Evolutionary conservation across 192 early-diverging fungal species (phyloP).

Genomic region (Coemansia sp.): DNA sequence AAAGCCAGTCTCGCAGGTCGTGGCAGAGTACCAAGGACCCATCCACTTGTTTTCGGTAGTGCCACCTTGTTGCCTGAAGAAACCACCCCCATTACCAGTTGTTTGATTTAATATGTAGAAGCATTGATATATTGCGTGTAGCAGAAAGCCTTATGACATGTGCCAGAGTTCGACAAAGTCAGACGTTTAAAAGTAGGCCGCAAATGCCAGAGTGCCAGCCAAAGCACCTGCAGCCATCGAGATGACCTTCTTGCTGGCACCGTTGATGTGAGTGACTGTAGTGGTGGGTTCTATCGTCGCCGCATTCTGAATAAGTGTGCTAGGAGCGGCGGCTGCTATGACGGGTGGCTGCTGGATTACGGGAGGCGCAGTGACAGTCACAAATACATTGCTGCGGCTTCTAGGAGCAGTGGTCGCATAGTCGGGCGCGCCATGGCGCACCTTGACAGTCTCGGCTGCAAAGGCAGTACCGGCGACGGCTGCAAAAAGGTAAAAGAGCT

Average conservation of each 20-base stretch:
- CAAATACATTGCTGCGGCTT: slow-evolving; percentile 28
- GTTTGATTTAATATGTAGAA: too few relatives aligned
- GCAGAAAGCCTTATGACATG: not conserved
- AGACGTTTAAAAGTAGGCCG: slow-evolving; percentile 36
- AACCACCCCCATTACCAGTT: not conserved
- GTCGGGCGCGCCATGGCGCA: slow-evolving; percentile 10
- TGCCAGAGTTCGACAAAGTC: not conserved
- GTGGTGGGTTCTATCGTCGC: slow-evolving; percentile 30
- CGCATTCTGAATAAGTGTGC: slow-evolving; percentile 47
- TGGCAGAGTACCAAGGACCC: slow-evolving; percentile 48
- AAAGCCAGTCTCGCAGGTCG: slow-evolving; percentile 46
- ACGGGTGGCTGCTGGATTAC: slow-evolving; percentile 31
- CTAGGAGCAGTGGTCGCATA: not conserved
- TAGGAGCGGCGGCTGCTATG: slow-evolving; percentile 15
- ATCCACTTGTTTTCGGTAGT: slow-evolving; percentile 10
- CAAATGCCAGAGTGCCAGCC: slow-evolving; percentile 36
- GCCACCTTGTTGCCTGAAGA: not conserved
- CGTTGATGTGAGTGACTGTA: slow-evolving; percentile 34
- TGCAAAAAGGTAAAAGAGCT: not conserved
- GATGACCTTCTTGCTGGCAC: slow-evolving; percentile 17
- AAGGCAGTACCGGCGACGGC: not conserved
- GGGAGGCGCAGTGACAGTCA: slow-evolving; percentile 43
- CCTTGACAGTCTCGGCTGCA: slow-evolving; percentile 18
- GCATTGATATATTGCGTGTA: too few relatives aligned
- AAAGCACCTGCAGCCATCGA: slow-evolving; percentile 42